Evolutionary conservation across 306 rosid species (phyloP), one percentile per base, ranked within the genome.

Genomic region (Citrullus colocynthis): DNA sequence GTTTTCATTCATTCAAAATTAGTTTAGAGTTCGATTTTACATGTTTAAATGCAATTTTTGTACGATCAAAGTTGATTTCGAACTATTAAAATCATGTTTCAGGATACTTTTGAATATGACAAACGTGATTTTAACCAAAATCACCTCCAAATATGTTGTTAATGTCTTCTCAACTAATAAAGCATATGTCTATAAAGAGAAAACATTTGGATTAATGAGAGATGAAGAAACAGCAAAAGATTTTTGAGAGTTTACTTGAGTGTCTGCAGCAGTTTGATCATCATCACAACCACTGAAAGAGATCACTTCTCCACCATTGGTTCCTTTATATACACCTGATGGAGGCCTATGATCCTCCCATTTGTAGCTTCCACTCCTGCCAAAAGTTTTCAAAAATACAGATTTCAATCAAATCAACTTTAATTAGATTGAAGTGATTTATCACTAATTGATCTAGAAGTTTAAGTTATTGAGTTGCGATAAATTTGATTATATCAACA

Each of bases 271-370:
- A 30, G 76, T 79, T 82, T 87, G 90, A 70, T 85, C 9, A 79
- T 87, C 90, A 32, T 83, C 88, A 63, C 90, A 87, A 32, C 87
- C 85, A 78, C 90, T 87, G 56, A 87, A 87, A 57, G 88, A 87
- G 74, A 85, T 74, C 66, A 58, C 90, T 78, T 83, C 85, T 42
- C 90, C 87, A 16, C 90, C 88, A 17, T 37, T 83, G 34, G 90
- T 85, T 69, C 90, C 90, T 59, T 87, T 87, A 83, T 83, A 87
- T 37, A 79, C 59, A 32, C 84, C 87, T 54, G 88, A 57, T 51
- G 83, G 55, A 56, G 87, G 88, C 52, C 88, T 82, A 78, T 87
- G 90, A 41, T 87, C 90, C 84, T 87, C 88, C 90, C 90, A 85
- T 17, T 0, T 4, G 44, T 83, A 87, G 7, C 58, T 75, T 69